A percentile compares a stretch with the other conserved stretches of the same genome.
phyloP scores from a whole-genome alignment of 495 filamentous ascomycete genomes.

The Hyaloscypha hepaticicola region DNA sequence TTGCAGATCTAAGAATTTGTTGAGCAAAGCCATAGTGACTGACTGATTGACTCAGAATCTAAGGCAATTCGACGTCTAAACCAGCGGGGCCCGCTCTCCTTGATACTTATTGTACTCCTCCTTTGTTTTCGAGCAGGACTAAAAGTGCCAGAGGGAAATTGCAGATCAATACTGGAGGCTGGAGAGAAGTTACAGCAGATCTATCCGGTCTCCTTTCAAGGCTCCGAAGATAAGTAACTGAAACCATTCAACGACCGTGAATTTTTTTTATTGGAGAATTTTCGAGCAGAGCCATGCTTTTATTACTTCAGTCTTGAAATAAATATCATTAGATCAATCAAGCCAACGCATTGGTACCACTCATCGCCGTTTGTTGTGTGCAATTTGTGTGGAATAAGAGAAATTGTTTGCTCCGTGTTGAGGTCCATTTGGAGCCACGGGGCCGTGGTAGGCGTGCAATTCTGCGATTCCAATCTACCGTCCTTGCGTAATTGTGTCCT shows the following conservation, averaged over 20 bases:
- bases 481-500: not conserved
- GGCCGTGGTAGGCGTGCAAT: not conserved
- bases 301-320: not conserved
- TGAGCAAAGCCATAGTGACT: too few species aligned
- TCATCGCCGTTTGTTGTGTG: not conserved
- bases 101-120: too few species aligned
- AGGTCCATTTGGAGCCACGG: not conserved
- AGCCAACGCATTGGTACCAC: not conserved
- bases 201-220: too few species aligned
- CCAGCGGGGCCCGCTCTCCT: too few species aligned
- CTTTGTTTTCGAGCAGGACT: too few species aligned
- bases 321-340: not conserved
- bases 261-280: not conserved
- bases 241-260: not conserved
- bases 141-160: too few species aligned
- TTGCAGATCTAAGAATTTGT: too few species aligned
- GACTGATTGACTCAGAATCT: too few species aligned
- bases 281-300: not conserved
- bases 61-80: too few species aligned
- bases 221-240: too few species aligned
- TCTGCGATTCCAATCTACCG: not conserved
- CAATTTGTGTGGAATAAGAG: not conserved
- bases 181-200: too few species aligned
- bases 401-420: not conserved
- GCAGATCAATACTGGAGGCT: too few species aligned